Percentiles rank a stretch among this genome's conserved stretches.
Evolutionary conservation across 2,329 filamentous ascomycete species (phyloP).

Genomic region (Colletotrichum liaoningense): DNA sequence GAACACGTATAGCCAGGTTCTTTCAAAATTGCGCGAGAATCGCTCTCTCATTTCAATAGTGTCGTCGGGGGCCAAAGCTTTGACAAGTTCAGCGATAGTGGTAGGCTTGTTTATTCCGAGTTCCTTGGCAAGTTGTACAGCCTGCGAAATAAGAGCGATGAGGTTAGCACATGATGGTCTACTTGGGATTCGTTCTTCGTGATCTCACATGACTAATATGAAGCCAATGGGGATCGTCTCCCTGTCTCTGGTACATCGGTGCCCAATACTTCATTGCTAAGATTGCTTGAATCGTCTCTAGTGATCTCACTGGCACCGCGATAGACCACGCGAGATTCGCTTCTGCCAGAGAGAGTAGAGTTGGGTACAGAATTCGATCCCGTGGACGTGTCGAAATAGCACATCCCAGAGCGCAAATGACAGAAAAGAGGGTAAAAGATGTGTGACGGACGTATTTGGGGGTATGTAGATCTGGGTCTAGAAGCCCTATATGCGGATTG

Average conservation of each 20-base stretch:
- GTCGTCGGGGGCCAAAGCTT: conserved; percentile 19
- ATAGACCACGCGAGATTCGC: conserved; percentile 42
- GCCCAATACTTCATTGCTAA: conserved; percentile 42
- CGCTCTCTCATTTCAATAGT: conserved; percentile 25
- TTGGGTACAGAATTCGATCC: conserved; percentile 39
- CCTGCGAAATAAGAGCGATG: conserved; percentile 6
- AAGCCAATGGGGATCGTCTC: conserved; percentile 41
- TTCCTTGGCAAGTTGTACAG: conserved; percentile 40
- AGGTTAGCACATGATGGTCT: neutral
- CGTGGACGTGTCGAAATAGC: conserved; percentile 40
- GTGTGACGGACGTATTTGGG: conserved; percentile 38
- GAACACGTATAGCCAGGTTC: conserved; percentile 34
- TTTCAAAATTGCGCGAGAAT: conserved; percentile 29
- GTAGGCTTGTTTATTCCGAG: conserved; percentile 38
- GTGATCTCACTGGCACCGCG: conserved; percentile 40
- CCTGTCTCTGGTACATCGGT: conserved; percentile 36
- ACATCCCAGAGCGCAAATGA: conserved; percentile 41
- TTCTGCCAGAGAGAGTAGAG: conserved; percentile 39
- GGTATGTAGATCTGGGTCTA: conserved; percentile 40
- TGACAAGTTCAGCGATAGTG: conserved; percentile 38
- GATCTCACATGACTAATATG: conserved; percentile 39
- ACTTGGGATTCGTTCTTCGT: neutral
- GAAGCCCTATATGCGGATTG: conserved; percentile 39
- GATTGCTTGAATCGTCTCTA: conserved; percentile 42
- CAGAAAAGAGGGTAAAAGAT: conserved; percentile 42